Percentiles rank a stretch among this genome's conserved stretches.
Conservation (phyloP, 192 early-diverging fungal genomes). For the Dissophora globulifera region DNA sequence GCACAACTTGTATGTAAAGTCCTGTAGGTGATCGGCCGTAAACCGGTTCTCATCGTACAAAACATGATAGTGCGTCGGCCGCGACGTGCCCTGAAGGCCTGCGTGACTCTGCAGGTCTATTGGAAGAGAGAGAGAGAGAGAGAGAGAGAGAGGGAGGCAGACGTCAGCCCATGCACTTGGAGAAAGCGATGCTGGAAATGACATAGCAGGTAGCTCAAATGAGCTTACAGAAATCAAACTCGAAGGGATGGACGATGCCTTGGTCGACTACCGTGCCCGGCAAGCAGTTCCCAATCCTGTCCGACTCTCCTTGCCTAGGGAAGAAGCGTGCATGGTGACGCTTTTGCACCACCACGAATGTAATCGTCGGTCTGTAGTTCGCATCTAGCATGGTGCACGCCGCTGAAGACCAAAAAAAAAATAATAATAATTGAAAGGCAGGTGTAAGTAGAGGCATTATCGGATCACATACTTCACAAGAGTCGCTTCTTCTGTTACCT, state of each 20-base stretch:
- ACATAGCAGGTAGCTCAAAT: too few relatives aligned
- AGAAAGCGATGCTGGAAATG: too few relatives aligned
- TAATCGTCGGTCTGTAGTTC: constrained; percentile 81
- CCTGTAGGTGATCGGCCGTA: constrained; percentile 80
- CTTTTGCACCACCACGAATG: constrained; percentile 89
- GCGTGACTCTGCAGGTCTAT: constrained; percentile 81
- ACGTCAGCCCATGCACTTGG: too few relatives aligned
- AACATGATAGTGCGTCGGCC: constrained; percentile 92
- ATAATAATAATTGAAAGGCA: too few relatives aligned
- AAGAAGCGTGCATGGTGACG: constrained; percentile 92
- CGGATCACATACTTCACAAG: too few relatives aligned
- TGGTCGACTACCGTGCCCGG: constrained; percentile 86
- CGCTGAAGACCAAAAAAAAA: constrained; percentile 13
- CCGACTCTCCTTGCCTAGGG: constrained; percentile 69
- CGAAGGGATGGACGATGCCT: constrained; percentile 76
- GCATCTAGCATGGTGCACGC: constrained; percentile 72
- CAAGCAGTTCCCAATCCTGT: constrained; percentile 81
- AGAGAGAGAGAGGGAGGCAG: neutral
- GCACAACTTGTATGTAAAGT: constrained; percentile 89
- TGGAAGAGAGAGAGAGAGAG: neutral
- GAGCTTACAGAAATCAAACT: constrained; percentile 81
- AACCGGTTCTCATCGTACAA: constrained; percentile 89
- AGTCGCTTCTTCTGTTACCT: too few relatives aligned
- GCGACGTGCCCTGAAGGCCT: constrained; percentile 92
- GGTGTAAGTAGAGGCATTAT: too few relatives aligned